Evolutionary conservation across 2,329 filamentous ascomycete species (phyloP).

Genomic region (Sarocladium oryzae): DNA sequence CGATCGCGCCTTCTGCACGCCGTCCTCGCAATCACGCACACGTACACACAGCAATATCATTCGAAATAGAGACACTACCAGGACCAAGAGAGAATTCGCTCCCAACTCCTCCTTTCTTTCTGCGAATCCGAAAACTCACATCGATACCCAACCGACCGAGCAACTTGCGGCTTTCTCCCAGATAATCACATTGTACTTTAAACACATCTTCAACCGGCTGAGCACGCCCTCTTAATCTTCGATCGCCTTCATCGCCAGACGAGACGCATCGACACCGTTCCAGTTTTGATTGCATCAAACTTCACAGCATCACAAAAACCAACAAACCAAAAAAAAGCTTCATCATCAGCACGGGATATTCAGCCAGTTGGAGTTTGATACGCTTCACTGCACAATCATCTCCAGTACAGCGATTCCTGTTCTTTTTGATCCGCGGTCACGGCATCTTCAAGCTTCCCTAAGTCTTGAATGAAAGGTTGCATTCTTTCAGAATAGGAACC

Average conservation of each 20-base stretch:
- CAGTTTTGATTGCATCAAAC: conserved; percentile 9
- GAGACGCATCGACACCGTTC: conserved; percentile 9
- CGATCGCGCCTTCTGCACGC: conserved; percentile 2
- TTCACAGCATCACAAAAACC: background rate
- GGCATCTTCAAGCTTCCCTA: background rate
- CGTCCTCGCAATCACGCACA: conserved; percentile 2
- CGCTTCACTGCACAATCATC: background rate
- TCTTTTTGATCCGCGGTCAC: no score
- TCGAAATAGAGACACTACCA: conserved; percentile 3
- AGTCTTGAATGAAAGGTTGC: background rate
- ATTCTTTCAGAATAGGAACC: background rate
- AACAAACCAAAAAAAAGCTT: background rate
- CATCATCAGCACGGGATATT: background rate
- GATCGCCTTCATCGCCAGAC: conserved; percentile 10
- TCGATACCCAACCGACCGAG: conserved; percentile 2
- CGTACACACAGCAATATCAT: conserved; percentile 7
- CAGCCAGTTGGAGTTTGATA: background rate
- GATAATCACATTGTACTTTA: conserved; percentile 10
- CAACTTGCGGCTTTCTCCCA: conserved; percentile 4
- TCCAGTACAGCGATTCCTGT: no score
- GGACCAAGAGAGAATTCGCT: conserved; percentile 8
- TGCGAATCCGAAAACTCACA: background rate
- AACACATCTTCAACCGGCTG: conserved; percentile 3
- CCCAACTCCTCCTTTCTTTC: conserved; percentile 5
- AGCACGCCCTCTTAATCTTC: conserved; percentile 8